Evolutionary conservation across 2,329 filamentous ascomycete species (phyloP), one percentile per base, ranked within the genome.

Genomic region (Arthrobotrys sinensis): DNA sequence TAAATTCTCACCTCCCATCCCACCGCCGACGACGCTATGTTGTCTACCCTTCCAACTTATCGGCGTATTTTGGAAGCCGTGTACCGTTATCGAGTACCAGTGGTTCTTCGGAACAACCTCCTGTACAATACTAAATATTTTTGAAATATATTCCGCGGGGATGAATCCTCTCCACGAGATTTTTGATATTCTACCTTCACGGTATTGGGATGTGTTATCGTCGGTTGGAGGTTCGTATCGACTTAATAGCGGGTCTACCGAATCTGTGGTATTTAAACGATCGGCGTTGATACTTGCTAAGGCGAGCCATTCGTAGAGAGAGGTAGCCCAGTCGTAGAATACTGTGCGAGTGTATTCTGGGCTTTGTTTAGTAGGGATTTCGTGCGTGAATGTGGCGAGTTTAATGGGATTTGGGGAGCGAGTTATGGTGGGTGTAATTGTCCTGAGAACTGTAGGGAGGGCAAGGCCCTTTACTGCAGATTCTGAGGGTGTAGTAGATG

Each of bases 241-340:
- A 28, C 90, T 91, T 2, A 96, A 85, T 82, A 91, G 92, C 0
- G 89, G 85, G 83, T 95, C 91, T 36, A 93, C 87, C 4, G 82
- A 83, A 83, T 94, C 91, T 8, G 82, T 83, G 2, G 84, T 83
- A 10, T 84, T 81, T 16, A 94, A 83, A 24, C 92, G 87, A 57
- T 82, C 80, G n/a, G 91, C 89, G 70, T 91, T 93, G 0, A 94
- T 86, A 10, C 88, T 87, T 4, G 91, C 83, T n/a, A 96, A 84
- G 1, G 90, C 90, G 0, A 95, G 82, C 90, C 91, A 96, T 84
- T 96, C 93, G 80, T 94, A 90, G 11, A 91, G 82, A 16, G 91
- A 89, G 0, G 88, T 86, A 0, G 89, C 88, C 77, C 87, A 87
- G 21, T 93, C 90, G 73, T 92, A 89, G 40, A 92, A 86, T 6